Evolutionary conservation across 148 eudicot genomes (phyloP), one percentile per base, ranked within the genome.

Genomic region (Talinum fruticosum): DNA sequence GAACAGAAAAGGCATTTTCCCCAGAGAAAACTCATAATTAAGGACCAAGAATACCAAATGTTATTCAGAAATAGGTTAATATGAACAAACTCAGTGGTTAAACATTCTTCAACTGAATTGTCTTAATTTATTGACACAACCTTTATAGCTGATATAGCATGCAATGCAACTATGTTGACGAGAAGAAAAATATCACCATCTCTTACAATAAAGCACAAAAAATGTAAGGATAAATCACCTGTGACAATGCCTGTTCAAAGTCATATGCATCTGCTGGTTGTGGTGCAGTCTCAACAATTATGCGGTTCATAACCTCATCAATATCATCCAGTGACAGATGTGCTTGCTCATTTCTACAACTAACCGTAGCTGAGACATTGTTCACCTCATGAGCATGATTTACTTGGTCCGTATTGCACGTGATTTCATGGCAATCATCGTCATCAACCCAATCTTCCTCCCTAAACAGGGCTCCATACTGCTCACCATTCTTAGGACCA

Each of bases 401-500:
- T 38, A 75, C 81, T 45, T 75, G 73, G 70, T 75, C 84, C 69
- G 64, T 26, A 23, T 29, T 71, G n/a, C 54, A 76, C 45, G 61
- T 81, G 26, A 64, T 82, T 71, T 73, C 74, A 8, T 72, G 37
- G 76, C 66, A 36, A 29, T 91, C 91, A 51, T 90, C 97, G 61
- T 91, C 94, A 72, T 91, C 93, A 67, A 53, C 82, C 99, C 99
- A 96, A 13, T 90, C 97, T 81, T 96, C 97, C 90, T 96, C 99
- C 71, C 82, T 85, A 78, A 96, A 96, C 6, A 88, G 97, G 18
- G 99, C 99, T 71, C 97, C 97, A 82, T 96, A 96, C 74, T 96
- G 93, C 87, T 96, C 99, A 26, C 99, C 99, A 66, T 96, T 96
- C 57, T 91, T 96, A 30, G 99, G 99, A 57, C 99, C 99, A 49